A percentile compares a stretch with the other conserved stretches of the same genome.
Conservation (phyloP, 768 basidiomycete genomes). For the Amanita phalloides region DNA sequence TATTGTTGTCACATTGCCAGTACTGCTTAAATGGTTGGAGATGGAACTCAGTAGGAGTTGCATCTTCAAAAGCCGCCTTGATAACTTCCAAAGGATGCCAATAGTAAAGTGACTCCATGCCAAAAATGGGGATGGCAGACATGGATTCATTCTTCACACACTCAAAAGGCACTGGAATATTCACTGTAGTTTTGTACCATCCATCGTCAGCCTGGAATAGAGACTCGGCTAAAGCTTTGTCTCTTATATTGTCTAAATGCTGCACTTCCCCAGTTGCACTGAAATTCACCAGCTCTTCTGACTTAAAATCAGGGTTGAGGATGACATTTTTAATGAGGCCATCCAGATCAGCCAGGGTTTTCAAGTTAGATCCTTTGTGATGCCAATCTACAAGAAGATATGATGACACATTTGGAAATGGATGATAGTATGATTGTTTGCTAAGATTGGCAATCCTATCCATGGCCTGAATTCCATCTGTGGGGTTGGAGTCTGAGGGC, state of each 20-base stretch:
- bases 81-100: conserved; percentile 16
- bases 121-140: conserved; percentile 11
- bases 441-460: too few species aligned
- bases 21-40: not conserved
- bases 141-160: conserved; percentile 11
- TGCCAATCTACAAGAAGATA: not conserved
- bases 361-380: not conserved
- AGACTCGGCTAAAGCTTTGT: not conserved
- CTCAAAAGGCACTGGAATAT: conserved; percentile 13
- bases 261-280: not conserved
- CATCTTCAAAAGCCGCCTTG: conserved; percentile 11
- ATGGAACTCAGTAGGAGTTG: not conserved
- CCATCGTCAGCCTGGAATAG: conserved; percentile 8
- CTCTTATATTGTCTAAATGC: not conserved
- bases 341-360: not conserved
- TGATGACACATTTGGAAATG: not conserved
- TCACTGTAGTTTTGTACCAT: conserved; percentile 13
- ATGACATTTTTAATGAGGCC: not conserved
- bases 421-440: too few species aligned
- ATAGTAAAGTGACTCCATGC: conserved; percentile 16
- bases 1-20: not conserved
- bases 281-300: not conserved
- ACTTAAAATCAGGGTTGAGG: not conserved
- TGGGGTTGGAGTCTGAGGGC: too few species aligned
- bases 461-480: too few species aligned